Evolutionary conservation across 1,139 yeast genomes (phyloP).

Genomic region (Taiozyma sp.): DNA sequence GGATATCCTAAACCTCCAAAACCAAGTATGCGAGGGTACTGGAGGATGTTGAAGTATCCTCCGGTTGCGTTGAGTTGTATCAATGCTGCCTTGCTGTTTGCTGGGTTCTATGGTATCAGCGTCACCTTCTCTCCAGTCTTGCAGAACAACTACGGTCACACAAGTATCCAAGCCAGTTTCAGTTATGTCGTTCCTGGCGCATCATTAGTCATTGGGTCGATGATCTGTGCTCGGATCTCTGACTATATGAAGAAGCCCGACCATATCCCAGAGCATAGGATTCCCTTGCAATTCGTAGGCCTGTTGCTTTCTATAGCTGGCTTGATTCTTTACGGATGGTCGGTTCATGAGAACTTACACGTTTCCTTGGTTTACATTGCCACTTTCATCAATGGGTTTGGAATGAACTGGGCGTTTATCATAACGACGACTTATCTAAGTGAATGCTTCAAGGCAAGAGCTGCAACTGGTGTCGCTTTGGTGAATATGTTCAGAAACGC

Average conservation of each 20-base stretch:
- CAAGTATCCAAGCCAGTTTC: constrained; percentile 35
- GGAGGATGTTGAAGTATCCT: constrained; percentile 33
- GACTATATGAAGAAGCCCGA: constrained; percentile 33
- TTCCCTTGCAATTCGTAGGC: constrained; percentile 43
- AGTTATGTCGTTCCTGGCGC: constrained; percentile 53
- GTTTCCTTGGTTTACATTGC: constrained; percentile 40
- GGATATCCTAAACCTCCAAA: constrained; percentile 45
- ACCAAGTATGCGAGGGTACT: constrained; percentile 37
- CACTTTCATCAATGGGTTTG: constrained; percentile 46
- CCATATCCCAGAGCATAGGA: constrained; percentile 43
- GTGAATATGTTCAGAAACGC: constrained; percentile 51
- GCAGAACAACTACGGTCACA: constrained; percentile 34
- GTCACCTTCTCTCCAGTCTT: constrained; percentile 45
- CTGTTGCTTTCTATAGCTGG: constrained; percentile 42
- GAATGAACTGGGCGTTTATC: constrained; percentile 58
- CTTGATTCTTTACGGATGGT: constrained; percentile 53
- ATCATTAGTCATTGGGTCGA: constrained; percentile 46
- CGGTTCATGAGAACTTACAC: constrained; percentile 39
- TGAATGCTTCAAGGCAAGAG: constrained; percentile 46
- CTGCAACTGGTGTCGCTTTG: constrained; percentile 53
- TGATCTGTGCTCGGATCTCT: constrained; percentile 46
- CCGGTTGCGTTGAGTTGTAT: constrained; percentile 47
- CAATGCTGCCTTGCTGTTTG: constrained; percentile 48
- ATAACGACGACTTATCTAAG: constrained; percentile 53
- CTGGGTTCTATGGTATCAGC: constrained; percentile 51